Evolutionary conservation across 371 early-diverging fungal genomes (phyloP).

Genomic region (Mucor racemosus): DNA sequence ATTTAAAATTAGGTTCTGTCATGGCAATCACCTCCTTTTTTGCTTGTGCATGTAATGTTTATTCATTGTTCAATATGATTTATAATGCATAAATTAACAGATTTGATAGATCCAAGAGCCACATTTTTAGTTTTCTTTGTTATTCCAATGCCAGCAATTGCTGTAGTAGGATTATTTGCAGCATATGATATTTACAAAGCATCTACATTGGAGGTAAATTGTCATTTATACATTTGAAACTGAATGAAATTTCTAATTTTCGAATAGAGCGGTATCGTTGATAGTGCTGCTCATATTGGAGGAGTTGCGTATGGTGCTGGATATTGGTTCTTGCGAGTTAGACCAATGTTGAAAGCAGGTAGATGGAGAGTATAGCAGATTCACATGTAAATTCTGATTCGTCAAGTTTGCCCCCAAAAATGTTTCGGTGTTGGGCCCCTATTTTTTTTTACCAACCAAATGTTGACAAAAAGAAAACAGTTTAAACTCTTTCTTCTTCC

Average conservation of each 20-base stretch:
- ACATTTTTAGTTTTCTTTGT: slow-evolving; percentile 63
- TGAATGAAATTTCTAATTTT: not conserved
- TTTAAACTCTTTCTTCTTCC: slow-evolving; percentile 1
- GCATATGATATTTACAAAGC: slow-evolving; percentile 50
- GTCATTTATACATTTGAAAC: not conserved
- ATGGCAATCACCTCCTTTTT: slow-evolving; percentile 55
- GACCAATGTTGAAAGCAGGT: slow-evolving; percentile 47
- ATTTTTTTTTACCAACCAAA: slow-evolving; percentile 5
- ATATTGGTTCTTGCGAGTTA: slow-evolving; percentile 57
- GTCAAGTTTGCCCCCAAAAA: slow-evolving; percentile 20
- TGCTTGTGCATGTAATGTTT: slow-evolving; percentile 53
- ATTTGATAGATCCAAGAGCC: slow-evolving; percentile 36
- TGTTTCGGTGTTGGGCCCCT: slow-evolving; percentile 11
- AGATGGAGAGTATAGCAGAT: slow-evolving; percentile 26
- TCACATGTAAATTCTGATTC: slow-evolving; percentile 11
- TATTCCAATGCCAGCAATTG: slow-evolving; percentile 62
- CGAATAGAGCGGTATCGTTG: slow-evolving; percentile 45
- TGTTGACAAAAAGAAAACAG: not conserved
- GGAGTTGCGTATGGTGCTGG: slow-evolving; percentile 61
- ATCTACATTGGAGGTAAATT: slow-evolving; percentile 39
- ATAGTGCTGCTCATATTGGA: slow-evolving; percentile 65
- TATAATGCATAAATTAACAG: too few relatives aligned
- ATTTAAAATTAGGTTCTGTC: slow-evolving; percentile 30
- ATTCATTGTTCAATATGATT: too few relatives aligned
- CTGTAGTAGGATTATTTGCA: slow-evolving; percentile 51